Base-by-base conservation (phyloP, 2,329 filamentous ascomycete species). In the Elsinoe ampelina region DNA sequence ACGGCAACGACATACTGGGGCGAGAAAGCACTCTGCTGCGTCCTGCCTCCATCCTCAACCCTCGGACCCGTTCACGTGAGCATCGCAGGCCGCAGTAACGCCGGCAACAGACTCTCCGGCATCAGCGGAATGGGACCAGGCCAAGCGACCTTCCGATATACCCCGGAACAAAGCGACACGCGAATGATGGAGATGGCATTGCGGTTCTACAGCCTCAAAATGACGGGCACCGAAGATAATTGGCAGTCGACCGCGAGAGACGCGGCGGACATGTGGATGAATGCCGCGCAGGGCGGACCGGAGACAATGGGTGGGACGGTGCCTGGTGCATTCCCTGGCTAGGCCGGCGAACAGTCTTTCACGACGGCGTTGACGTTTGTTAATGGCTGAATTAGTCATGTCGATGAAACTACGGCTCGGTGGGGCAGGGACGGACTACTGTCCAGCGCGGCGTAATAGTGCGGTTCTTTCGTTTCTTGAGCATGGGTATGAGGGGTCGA, bases 1-100 rank as follows among this genome's bases (percentile, higher is more conserved):
- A 82, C 85, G 0, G 87, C 85, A 0, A 91, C 87, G 1, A 89
- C 86, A 0, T 93, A 81, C 67, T 92, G 87, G 86, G 85, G 87
- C 43, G 81, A 87, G 60, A 84, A 84, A 58, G 86, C 86, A n/a
- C 74, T 95, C 17, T 86, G 91, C 55, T 92, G 87, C 64, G 75
- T 91, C 45, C 75, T 90, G 8, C 89, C 89, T 3, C 87, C 89
- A 3, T 45, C 54, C 7, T 83, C 84, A 11, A 77, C 80, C 26
- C 76, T 85, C 1, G 87, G 87, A 3, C 74, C 80, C 43, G 89
- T 95, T 1, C 76, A 80, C 2, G 86, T 93, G 30, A 83, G 84
- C 0, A 82, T 91, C 64, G 61, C 66, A 1, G 61, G 55, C 3
- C 48, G 48, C 1, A 35, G n/a, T 11, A 19, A 39, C 19, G 39